Evolutionary conservation across 2,329 filamentous ascomycete genomes (phyloP), one percentile per base, ranked within the genome.

Genomic region (Fusarium longipes): DNA sequence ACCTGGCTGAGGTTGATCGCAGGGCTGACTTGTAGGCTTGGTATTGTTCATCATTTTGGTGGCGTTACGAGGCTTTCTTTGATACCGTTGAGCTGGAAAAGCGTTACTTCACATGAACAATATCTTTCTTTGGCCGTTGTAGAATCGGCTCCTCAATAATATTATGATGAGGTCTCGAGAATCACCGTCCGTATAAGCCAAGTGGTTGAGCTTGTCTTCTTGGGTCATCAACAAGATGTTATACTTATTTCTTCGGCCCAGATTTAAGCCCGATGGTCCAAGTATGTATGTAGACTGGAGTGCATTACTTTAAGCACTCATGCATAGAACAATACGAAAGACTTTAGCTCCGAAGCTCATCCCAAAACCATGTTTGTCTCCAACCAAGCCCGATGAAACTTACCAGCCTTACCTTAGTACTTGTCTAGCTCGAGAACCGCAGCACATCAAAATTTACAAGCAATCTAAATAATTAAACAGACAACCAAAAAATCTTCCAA

Each of bases 31-130:
- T 40, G 8, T 24, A 45, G 43, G 43, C 38, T 63, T 63, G 27
- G 33, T 57, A 63, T 63, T 63, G 58, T 63, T 63, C 38, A 14
- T 30, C 14, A n/a, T 10, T 32, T 32, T 35, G 24, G 60, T 57
- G 60, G 50, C 60, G 58, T 18, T 25, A n/a, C 36, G 36, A 63
- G 33, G 50, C 39, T 54, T 30, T 49, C 39, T 54, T 30, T 49
- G 50, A 40, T 47, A n/a, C 57, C 22, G 11, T 30, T 44, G 32
- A 32, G 5, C 11, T 36, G n/a, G 36, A 20, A 48, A 24, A 48
- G 17, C 11, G n/a, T n/a, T n/a, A n/a, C n/a, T n/a, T n/a, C n/a
- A 33, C 17, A 25, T 25, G 20, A n/a, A 4, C 10, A 17, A 14
- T 7, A 22, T 17, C 8, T 45, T 27, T n/a, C n/a, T n/a, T n/a